phyloP scores from a whole-genome alignment of 495 filamentous ascomycete genomes.

The Penicillium mononematosum region DNA sequence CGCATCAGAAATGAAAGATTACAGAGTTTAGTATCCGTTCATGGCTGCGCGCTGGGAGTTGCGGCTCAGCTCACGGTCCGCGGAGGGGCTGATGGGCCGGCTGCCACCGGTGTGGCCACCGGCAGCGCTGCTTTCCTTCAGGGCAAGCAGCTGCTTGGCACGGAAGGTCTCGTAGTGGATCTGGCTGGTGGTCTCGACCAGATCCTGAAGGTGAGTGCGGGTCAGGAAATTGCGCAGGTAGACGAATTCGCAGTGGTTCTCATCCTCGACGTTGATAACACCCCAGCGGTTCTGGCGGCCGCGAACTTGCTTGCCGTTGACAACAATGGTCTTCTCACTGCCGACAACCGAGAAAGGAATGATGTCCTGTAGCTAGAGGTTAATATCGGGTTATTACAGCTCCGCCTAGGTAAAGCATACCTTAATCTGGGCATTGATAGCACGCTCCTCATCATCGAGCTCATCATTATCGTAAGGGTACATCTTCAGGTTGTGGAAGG shows the following conservation, averaged over 20 bases:
- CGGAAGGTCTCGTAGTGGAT: constrained; percentile 99
- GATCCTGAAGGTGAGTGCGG: constrained; percentile 92
- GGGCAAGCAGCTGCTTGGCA: constrained; percentile 94
- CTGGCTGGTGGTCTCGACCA: constrained; percentile 99
- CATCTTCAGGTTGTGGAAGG: constrained; percentile 99
- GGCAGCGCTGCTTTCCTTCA: constrained; percentile 95
- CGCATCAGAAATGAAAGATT: constrained; percentile 15
- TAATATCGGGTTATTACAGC: background rate
- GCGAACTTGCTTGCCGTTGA: constrained; percentile 96
- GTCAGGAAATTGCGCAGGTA: constrained; percentile 97
- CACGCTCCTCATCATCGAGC: constrained; percentile 94
- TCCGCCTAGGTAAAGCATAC: constrained; percentile 46
- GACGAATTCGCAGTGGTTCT: constrained; percentile 99
- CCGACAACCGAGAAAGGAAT: constrained; percentile 98
- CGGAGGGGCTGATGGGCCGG: constrained; percentile 90
- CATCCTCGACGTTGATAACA: constrained; percentile 98
- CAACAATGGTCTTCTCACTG: constrained; percentile 94
- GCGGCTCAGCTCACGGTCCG: constrained; percentile 93
- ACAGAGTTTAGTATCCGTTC: constrained; percentile 81
- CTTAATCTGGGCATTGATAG: constrained; percentile 93
- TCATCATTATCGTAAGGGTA: constrained; percentile 99
- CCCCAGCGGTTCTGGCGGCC: constrained; percentile 99
- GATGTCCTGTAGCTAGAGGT: constrained; percentile 64
- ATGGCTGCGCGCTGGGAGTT: constrained; percentile 95
- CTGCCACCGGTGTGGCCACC: constrained; percentile 68